Evolutionary conservation across 2,329 filamentous ascomycete species (phyloP), one percentile per base, ranked within the genome.

Genomic region (Rhexocercosporidium sp.): DNA sequence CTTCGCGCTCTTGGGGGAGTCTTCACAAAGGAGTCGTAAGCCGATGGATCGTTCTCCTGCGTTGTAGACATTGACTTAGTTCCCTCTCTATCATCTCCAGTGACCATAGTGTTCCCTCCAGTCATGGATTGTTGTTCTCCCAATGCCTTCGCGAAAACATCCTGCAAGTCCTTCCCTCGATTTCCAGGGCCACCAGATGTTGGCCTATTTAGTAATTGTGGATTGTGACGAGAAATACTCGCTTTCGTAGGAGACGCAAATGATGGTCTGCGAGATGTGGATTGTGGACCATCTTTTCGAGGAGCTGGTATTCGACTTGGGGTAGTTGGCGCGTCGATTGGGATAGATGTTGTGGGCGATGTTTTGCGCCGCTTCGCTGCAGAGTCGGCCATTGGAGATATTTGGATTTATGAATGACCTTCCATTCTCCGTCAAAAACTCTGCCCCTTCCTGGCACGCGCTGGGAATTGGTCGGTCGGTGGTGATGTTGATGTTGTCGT

Each of bases 221-320:
- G 86, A 68, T 90, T 86, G 57, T 86, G 84, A 70, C 86, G 85
- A 66, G 88, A 82, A 16, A 91, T 78, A 72, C 88, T 92, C 14
- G 89, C 83, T 75, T 84, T 87, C 0, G 89, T 91, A 0, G 90
- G 89, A n/a, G 89, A 90, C 63, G 86, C 86, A 74, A 88, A 91
- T 0, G 88, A 90, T 0, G 86, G 83, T 0, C 83, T 83, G 56
- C 75, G 73, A 8, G 76, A 70, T 46, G 78, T 76, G 20, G 78
- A 73, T 34, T 74, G 68, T 64, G 70, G 70, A 56, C 71, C 69
- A 72, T 74, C 62, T 67, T 68, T 62, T 61, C 62, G 63, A 47
- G 62, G 70, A 39, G 67, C 68, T 3, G 75, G 75, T 47, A 75
- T 75, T 54, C 73, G 75, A 72, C 72, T 75, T 57, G 78, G 79